Evolutionary conservation across 2,329 filamentous ascomycete genomes (phyloP), one percentile per base, ranked within the genome.

Genomic region (Calonectria pauciramosa): DNA sequence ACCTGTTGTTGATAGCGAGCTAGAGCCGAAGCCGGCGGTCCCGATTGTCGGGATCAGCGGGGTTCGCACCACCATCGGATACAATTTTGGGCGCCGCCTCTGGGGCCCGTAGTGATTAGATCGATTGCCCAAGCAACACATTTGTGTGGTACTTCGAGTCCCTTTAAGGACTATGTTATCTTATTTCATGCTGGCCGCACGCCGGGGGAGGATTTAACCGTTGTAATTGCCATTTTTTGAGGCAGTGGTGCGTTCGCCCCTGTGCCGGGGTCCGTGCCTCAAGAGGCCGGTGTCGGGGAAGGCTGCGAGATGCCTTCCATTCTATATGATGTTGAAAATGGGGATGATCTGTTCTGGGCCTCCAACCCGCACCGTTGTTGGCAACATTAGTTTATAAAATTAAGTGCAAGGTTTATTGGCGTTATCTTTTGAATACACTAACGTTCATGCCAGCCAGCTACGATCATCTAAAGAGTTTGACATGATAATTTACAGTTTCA

Each of bases 381-480:
- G n/a, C 41, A 8, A 7, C 7, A 20, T 20, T n/a, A 11, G 20
- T n/a, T n/a, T n/a, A 41, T 41, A 1, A 47, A 10, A n/a, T 47
- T n/a, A 0, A 3, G 1, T 1, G 1, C 8, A 11, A 47, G 2
- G 41, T 11, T 8, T 3, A 5, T 14, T 47, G 41, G 18, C 41
- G 3, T n/a, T 9, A 7, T 47, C 20, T n/a, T n/a, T 47, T 5
- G 3, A 41, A 16, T 4, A 18, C 11, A 4, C 11, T 14, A 18
- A 2, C 14, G 16, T 18, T 18, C 36, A 5, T 7, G 34, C 11
- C 16, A 20, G 38, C 4, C 16, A 41, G 38, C 5, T 20, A 20
- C 7, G 7, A 20, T 20, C 20, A 47, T 47, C 41, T 3, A 11
- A 9, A 4, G 36, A 9, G 9, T n/a, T 10, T 47, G 20, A 16